Evolutionary conservation across 306 rosid species (phyloP).

Genomic region (Prosopis cineraria): DNA sequence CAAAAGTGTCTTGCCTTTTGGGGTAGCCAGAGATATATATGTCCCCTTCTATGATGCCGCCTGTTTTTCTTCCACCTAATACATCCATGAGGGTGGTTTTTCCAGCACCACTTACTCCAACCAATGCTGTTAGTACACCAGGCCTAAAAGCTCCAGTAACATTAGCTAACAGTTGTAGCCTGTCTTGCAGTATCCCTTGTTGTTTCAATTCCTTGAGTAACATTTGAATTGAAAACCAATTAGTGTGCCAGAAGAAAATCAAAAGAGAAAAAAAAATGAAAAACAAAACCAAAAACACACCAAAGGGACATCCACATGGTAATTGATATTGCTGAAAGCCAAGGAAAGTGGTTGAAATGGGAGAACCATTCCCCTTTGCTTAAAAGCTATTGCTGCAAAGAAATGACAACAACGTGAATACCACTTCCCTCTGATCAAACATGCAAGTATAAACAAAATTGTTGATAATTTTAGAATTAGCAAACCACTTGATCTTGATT

Average conservation of each 20-base stretch:
- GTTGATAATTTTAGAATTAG: slow-evolving; percentile 18
- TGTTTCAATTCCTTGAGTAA: slow-evolving; percentile 73
- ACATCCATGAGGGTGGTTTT: slow-evolving; percentile 90
- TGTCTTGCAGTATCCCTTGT: slow-evolving; percentile 66
- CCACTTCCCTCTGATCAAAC: slow-evolving; percentile 11
- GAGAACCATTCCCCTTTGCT: slow-evolving; percentile 96
- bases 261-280: slow-evolving; percentile 15
- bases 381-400: slow-evolving; percentile 34
- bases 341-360: slow-evolving; percentile 96
- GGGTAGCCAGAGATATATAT: slow-evolving; percentile 70
- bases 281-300: slow-evolving; percentile 45
- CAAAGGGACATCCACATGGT: slow-evolving; percentile 90
- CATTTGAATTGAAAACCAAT: slow-evolving; percentile 45
- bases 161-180: slow-evolving; percentile 59
- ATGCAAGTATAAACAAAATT: neutral
- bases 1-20: slow-evolving; percentile 79
- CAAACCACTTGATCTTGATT: slow-evolving; percentile 83
- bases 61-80: slow-evolving; percentile 78
- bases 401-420: slow-evolving; percentile 36
- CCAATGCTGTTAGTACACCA: slow-evolving; percentile 78
- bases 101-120: slow-evolving; percentile 86
- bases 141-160: slow-evolving; percentile 86
- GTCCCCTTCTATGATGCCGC: slow-evolving; percentile 69
- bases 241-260: slow-evolving; percentile 30
- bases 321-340: slow-evolving; percentile 91